Evolutionary conservation across 257 asterid genomes (phyloP), one percentile per base, ranked within the genome.

Genomic region (Petunia secreta): DNA sequence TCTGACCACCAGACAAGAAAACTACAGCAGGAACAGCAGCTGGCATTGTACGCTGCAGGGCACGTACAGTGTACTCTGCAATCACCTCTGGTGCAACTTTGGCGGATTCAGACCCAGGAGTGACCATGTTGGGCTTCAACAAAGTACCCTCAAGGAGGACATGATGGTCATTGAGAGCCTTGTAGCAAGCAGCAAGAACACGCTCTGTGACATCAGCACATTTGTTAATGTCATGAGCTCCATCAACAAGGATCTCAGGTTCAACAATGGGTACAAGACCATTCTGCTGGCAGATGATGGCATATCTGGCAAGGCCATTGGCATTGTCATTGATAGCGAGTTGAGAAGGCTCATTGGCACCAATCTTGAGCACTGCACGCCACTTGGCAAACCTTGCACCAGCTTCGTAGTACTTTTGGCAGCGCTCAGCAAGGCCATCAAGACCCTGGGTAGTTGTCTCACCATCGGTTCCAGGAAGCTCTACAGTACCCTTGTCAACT

Each of bases 391-490:
- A 94, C 66, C 95, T 87, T 14, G 97, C 97, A 60, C 98, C 97
- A 46, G 98, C 97, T 4, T 78, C 79, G 41, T 94, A 94, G 86
- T 92, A 94, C 75, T 94, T 78, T 46, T 91, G 93, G 91, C 98
- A 94, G 1, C 98, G 91, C 80, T 90, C 88, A 14, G 93, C 97
- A 16, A 94, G 95, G 53, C 92, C 98, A 46, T 94, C 98, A n/a
- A 94, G 97, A 83, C 98, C 98, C 74, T 92, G 98, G 82, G 98
- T 94, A 59, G 97, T 91, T 69, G 97, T 94, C 90, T 94, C 98
- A 53, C 97, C 98, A 48, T 94, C 67, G 63, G 98, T 94, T 1
- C 98, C 98, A n/a, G 98, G 97, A 52, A 94, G 98, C 85, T 91
- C 97, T 2, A 94, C 97, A 0, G 93, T 88, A 76, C 98, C 98